Percentiles rank a stretch among this genome's conserved stretches.
Conservation (phyloP, 805 yeast species). For the Myxozyma mucilagina region DNA sequence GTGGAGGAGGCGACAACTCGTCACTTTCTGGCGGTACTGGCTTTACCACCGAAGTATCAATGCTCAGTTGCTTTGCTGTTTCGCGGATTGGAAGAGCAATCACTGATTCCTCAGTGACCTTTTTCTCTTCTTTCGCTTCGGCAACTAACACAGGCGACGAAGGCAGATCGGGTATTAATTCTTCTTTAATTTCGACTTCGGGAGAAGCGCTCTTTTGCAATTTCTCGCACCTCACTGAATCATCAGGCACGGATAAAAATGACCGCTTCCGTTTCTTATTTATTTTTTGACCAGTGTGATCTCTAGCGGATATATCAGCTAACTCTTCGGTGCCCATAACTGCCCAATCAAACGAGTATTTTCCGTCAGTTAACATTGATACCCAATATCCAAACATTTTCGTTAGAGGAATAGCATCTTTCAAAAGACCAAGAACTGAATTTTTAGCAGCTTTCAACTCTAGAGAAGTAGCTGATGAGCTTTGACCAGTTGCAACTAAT, state of each 20-base stretch:
- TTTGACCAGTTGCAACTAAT: conserved; percentile 13
- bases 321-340: conserved; percentile 21
- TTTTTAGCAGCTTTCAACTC: conserved; percentile 26
- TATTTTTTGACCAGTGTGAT: not conserved
- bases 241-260: not conserved
- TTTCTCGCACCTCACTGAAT: too few relatives aligned
- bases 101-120: too few relatives aligned
- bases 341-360: conserved; percentile 24
- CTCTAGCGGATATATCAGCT: not conserved
- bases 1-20: not conserved
- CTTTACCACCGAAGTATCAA: not conserved
- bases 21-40: not conserved
- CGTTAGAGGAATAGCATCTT: conserved; percentile 14
- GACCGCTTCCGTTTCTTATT: not conserved
- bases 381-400: conserved; percentile 26
- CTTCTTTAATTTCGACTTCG: too few relatives aligned
- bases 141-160: too few relatives aligned
- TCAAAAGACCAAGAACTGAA: conserved; percentile 12
- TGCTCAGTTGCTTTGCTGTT: not conserved
- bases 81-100: not conserved
- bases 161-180: too few relatives aligned
- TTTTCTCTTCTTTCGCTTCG: too few relatives aligned
- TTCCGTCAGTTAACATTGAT: not conserved
- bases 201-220: not conserved
- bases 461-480: conserved; percentile 7